A percentile compares a stretch with the other conserved stretches of the same genome.
Evolutionary conservation across 768 basidiomycete genomes (phyloP).

Genomic region (Tricholoma terreum): DNA sequence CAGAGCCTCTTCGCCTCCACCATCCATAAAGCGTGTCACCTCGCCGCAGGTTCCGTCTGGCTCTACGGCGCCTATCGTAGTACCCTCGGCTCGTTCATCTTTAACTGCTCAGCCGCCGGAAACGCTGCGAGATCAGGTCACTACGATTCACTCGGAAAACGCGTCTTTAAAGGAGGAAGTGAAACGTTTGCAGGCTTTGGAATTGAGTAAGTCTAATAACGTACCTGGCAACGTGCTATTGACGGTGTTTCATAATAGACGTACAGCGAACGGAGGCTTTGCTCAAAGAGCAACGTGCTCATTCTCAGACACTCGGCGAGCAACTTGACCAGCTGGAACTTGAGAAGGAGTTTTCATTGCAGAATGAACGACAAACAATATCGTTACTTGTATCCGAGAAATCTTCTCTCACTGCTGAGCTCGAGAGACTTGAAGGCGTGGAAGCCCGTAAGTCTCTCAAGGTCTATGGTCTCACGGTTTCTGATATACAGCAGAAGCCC

Average conservation of each 20-base stretch:
- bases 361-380: slow-evolving; percentile 72
- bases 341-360: slow-evolving; percentile 34
- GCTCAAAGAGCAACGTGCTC: slow-evolving; percentile 32
- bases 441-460: slow-evolving; percentile 51
- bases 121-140: slow-evolving; percentile 16
- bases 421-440: slow-evolving; percentile 56
- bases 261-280: slow-evolving; percentile 29
- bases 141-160: slow-evolving; percentile 25
- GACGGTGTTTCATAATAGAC: slow-evolving; percentile 19
- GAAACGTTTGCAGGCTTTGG: slow-evolving; percentile 27
- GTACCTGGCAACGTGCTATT: not conserved
- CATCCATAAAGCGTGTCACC: slow-evolving; percentile 19
- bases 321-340: slow-evolving; percentile 27
- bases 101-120: slow-evolving; percentile 12
- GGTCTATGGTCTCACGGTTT: not conserved
- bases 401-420: slow-evolving; percentile 51
- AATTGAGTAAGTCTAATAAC: slow-evolving; percentile 23
- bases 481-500: slow-evolving; percentile 36
- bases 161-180: slow-evolving; percentile 24
- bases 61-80: slow-evolving; percentile 18
- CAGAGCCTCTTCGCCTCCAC: slow-evolving; percentile 38
- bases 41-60: slow-evolving; percentile 18
- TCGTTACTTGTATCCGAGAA: slow-evolving; percentile 76
- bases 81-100: slow-evolving; percentile 5
- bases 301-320: slow-evolving; percentile 27